Evolutionary conservation across 1,284 basidiomycete genomes (phyloP).

Genomic region (Heterobasidion parviporum): DNA sequence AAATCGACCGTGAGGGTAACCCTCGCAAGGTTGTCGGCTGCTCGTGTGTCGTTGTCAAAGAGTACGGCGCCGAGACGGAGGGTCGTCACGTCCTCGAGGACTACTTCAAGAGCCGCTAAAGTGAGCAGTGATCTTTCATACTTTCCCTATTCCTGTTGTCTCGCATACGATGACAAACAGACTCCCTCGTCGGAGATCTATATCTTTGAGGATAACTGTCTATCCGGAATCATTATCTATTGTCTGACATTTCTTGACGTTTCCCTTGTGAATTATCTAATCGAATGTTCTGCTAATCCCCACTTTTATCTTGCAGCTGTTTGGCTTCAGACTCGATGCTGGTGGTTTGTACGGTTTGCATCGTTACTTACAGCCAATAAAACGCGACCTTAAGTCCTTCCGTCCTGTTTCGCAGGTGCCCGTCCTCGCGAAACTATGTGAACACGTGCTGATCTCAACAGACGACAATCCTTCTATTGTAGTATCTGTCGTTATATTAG

Average conservation of each 20-base stretch:
- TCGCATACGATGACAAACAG: conserved; percentile 60
- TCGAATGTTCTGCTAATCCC: background rate
- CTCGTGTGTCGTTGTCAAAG: conserved; percentile 97
- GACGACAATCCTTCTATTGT: too few species aligned
- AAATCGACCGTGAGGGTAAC: conserved; percentile 99
- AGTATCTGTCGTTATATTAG: too few species aligned
- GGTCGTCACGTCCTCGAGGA: conserved; percentile 95
- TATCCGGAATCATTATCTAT: conserved; percentile 80
- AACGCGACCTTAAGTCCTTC: too few species aligned
- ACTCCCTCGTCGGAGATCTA: conserved; percentile 79
- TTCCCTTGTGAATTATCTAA: background rate
- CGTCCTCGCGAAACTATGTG: too few species aligned
- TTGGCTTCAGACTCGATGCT: background rate
- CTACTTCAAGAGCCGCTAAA: conserved; percentile 90
- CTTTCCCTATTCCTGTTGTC: conserved; percentile 8
- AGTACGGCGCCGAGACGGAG: conserved; percentile 94
- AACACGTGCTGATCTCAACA: too few species aligned
- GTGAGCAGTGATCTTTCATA: conserved; percentile 20
- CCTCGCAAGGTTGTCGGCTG: conserved; percentile 95
- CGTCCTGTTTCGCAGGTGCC: too few species aligned
- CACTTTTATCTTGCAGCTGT: background rate
- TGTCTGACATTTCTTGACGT: conserved; percentile 41
- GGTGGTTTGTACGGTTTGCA: too few species aligned
- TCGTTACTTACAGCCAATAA: too few species aligned
- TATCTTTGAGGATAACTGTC: conserved; percentile 63